Evolutionary conservation across 2,329 filamentous ascomycete species (phyloP), one percentile per base, ranked within the genome.

Genomic region (Lasiodiplodia citricola): DNA sequence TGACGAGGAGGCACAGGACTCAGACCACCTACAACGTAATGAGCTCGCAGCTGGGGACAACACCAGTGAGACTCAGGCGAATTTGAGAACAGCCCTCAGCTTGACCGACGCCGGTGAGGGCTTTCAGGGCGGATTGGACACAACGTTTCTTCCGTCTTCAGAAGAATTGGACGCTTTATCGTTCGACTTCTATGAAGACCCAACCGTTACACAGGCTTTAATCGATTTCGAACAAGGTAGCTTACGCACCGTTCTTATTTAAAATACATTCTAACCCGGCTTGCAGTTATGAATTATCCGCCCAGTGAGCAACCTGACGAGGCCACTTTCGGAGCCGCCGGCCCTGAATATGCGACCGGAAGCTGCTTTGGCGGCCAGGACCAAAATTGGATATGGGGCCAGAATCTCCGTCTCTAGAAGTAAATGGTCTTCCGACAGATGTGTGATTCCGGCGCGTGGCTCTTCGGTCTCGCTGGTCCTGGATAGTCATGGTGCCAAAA

Each of bases 141-240:
- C 31, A 23, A 18, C 1, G 11, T 50, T 63, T 35, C 31, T 35
- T 35, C 31, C 31, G 8, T 35, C 31, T 10, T 35, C 31, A 35
- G 31, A 35, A 10, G 31, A 10, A 35, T 10, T 35, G 1, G 31
- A 35, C 6, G 10, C 23, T 11, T 13, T 50, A 35, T 50, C 50
- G 23, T 41, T 38, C 31, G 18, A 41, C 47, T 50, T 41, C 13
- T 10, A 63, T 51, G 18, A 63, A 21, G 41, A 16, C 58, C 31
- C 41, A 63, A 63, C 16, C 58, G 31, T 21, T 51, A 4, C 38
- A 2, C 31, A 10, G 31, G 31, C 31, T 10, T 35, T 35, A 10
- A 35, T 63, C 10, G 58, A 63, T 4, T 63, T 63, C 21, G 58
- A 63, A 63, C 11, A 63, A 51, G 58, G 58, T 63, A 63, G 8